These are phyloP conservation scores for Orbilia brochopaga DNA, from an alignment of 2,329 filamentous ascomycete genomes.

Conservation along the genomic window DNA sequence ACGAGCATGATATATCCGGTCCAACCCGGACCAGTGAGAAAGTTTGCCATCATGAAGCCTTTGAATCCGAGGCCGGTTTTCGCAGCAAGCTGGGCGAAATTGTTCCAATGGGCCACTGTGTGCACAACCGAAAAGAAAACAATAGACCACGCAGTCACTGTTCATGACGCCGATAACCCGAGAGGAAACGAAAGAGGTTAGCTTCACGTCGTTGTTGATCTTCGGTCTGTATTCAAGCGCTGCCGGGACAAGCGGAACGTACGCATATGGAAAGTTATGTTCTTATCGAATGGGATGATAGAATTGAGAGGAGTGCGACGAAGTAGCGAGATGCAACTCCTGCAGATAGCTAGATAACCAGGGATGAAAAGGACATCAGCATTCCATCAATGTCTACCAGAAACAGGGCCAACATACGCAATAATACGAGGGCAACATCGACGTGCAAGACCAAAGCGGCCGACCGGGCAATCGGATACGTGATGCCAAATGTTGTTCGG, in stretches of 20 bases:
- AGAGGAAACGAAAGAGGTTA: constrained; percentile 26
- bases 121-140: constrained; percentile 88
- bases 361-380: background rate
- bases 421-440: constrained; percentile 77
- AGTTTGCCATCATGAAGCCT: constrained; percentile 77
- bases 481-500: constrained; percentile 73
- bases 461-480: constrained; percentile 76
- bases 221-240: background rate
- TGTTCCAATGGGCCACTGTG: constrained; percentile 85
- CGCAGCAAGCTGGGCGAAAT: constrained; percentile 76
- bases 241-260: constrained; percentile 1
- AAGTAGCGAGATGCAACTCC: constrained; percentile 80
- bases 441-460: constrained; percentile 79
- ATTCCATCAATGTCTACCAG: background rate
- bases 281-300: constrained; percentile 82
- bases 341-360: constrained; percentile 68
- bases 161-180: too few relatives aligned
- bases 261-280: constrained; percentile 85
- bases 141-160: constrained; percentile 78
- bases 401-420: constrained; percentile 60
- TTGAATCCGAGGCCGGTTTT: constrained; percentile 78
- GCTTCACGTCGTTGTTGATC: background rate
- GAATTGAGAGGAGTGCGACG: constrained; percentile 82
- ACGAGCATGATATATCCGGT: constrained; percentile 84
- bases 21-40: constrained; percentile 81